A percentile compares a stretch with the other conserved stretches of the same genome.
Evolutionary conservation across 352 stramenopile genomes (phyloP).

Genomic region (Vaucheria bursata): DNA sequence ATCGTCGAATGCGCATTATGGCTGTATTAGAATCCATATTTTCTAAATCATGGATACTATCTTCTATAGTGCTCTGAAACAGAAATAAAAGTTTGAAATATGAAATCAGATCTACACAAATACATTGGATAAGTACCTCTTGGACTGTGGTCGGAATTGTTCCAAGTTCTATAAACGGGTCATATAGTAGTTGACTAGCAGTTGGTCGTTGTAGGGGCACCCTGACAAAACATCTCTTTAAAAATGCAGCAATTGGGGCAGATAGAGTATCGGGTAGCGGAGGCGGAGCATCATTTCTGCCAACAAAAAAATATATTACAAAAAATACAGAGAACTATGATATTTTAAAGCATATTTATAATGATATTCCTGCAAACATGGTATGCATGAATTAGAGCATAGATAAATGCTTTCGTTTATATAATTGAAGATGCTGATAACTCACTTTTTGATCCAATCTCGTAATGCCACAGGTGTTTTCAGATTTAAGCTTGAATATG

Average conservation of each 20-base stretch:
- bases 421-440: not conserved
- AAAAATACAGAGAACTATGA: too few species aligned
- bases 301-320: not conserved
- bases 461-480: conserved; percentile 61
- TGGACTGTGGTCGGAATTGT: too few species aligned
- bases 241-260: conserved; percentile 13
- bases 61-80: too few species aligned
- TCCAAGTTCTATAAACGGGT: conserved; percentile 26
- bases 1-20: conserved; percentile 26
- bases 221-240: conserved; percentile 42
- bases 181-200: conserved; percentile 29
- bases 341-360: not conserved
- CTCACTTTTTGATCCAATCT: conserved; percentile 27
- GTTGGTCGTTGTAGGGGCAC: conserved; percentile 27
- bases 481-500: conserved; percentile 69
- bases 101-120: too few species aligned
- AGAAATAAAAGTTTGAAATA: too few species aligned
- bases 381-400: not conserved
- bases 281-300: conserved; percentile 18
- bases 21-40: conserved; percentile 8
- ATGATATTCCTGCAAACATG: not conserved
- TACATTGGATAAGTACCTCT: too few species aligned
- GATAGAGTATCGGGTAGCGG: conserved; percentile 22
- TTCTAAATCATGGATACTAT: conserved; percentile 2
- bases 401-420: not conserved